These are phyloP conservation scores for Tulasnella sp. DNA, from an alignment of 768 basidiomycete genomes.

Conservation along the genomic window DNA sequence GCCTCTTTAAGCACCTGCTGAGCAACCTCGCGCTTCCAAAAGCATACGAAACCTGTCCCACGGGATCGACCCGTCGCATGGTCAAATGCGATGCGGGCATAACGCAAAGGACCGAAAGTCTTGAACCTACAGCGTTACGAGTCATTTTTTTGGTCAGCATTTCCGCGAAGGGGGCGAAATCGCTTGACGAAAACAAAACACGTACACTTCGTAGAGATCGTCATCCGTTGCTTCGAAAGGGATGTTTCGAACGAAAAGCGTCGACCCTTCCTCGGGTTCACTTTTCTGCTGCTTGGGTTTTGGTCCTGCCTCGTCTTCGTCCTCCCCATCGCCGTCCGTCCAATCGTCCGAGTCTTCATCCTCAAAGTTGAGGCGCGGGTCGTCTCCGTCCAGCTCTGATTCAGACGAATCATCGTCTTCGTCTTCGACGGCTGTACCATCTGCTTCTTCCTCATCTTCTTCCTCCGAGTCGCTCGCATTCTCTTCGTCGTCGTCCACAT, in stretches of 20 bases:
- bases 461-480: conserved; percentile 9
- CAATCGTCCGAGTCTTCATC: conserved; percentile 23
- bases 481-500: conserved; percentile 18
- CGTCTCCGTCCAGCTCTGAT: background rate
- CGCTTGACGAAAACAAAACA: background rate
- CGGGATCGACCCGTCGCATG: conserved; percentile 73
- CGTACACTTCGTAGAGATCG: conserved; percentile 76
- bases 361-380: conserved; percentile 2
- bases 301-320: conserved; percentile 28
- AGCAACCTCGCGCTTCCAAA: conserved; percentile 89
- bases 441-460: conserved; percentile 24
- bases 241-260: conserved; percentile 89
- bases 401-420: background rate
- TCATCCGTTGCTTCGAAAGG: conserved; percentile 91
- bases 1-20: conserved; percentile 78
- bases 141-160: background rate
- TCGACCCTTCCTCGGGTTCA: conserved; percentile 78
- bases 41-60: conserved; percentile 94
- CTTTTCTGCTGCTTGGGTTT: conserved; percentile 44
- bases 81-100: conserved; percentile 87
- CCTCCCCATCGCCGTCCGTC: conserved; percentile 37
- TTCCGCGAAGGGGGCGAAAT: too few relatives aligned
- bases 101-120: conserved; percentile 83
- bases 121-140: conserved; percentile 56
- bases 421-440: conserved; percentile 25